phyloP scores from a whole-genome alignment of 1,284 basidiomycete genomes.

The Ceratobasidium sp. region DNA sequence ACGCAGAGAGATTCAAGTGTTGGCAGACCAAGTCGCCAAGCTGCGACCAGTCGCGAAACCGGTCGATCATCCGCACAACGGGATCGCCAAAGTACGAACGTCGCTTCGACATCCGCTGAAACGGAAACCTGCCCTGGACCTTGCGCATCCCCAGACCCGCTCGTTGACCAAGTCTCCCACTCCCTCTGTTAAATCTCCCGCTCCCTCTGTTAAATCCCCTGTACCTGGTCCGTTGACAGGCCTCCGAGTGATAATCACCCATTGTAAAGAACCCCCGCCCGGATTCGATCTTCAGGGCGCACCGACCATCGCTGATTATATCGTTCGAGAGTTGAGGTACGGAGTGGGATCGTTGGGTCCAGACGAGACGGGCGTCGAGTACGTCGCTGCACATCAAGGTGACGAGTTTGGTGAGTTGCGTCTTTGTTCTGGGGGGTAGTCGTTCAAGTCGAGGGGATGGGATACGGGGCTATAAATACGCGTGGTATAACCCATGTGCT shows the following conservation, averaged over 20 bases:
- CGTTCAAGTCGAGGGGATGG: no score
- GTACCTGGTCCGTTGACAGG: constrained; percentile 58
- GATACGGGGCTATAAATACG: no score
- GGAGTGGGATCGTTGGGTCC: constrained; percentile 47
- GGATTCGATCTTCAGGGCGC: constrained; percentile 48
- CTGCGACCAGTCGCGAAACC: not conserved
- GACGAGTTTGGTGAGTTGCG: constrained; percentile 68
- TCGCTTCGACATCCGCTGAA: no score
- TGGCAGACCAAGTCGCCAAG: constrained; percentile 67
- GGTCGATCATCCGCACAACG: no score
- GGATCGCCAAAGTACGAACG: no score
- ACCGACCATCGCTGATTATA: constrained; percentile 51
- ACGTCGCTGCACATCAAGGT: constrained; percentile 71
- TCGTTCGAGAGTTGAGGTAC: constrained; percentile 38
- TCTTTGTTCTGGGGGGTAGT: not conserved
- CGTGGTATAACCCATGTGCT: no score
- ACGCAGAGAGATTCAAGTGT: constrained; percentile 63
- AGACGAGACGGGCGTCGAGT: constrained; percentile 62
- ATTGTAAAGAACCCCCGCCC: constrained; percentile 75
- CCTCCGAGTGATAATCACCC: constrained; percentile 71
- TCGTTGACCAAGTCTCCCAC: constrained; percentile 50
- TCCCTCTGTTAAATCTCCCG: constrained; percentile 46
- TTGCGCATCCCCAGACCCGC: constrained; percentile 57
- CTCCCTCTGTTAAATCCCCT: constrained; percentile 47
- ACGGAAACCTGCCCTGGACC: constrained; percentile 42